Percentiles rank a stretch among this genome's conserved stretches.
phyloP scores from a whole-genome alignment of 176 grass and related monocot genomes.

The Cenchrus purpureus region DNA sequence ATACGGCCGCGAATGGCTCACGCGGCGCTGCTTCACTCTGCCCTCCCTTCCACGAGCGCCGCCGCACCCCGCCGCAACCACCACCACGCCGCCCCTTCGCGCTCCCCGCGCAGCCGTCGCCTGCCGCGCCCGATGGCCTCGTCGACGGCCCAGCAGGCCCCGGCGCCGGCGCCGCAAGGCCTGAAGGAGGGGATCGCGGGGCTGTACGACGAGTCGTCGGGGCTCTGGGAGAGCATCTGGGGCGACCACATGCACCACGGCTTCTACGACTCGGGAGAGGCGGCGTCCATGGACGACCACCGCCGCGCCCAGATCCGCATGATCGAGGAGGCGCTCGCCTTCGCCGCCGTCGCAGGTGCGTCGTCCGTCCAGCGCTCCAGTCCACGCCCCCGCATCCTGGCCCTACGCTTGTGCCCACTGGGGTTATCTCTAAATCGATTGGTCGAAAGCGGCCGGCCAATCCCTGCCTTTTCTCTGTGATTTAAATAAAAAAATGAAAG shows the following conservation, averaged over 20 bases:
- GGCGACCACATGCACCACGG: constrained; percentile 99
- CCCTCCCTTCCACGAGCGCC: not conserved
- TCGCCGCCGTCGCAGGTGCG: constrained; percentile 72
- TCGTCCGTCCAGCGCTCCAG: not conserved
- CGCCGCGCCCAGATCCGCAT: constrained; percentile 86
- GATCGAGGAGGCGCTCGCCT: constrained; percentile 90
- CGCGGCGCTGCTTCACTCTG: constrained; percentile 34
- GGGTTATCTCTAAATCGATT: not conserved
- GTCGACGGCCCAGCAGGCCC: not conserved
- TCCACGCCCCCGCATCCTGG: not conserved
- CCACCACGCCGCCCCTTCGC: not conserved
- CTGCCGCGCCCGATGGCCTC: constrained; percentile 23
- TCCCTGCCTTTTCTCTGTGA: not conserved
- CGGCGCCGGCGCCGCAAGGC: constrained; percentile 30
- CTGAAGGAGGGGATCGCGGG: constrained; percentile 95
- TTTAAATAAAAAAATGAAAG: not conserved
- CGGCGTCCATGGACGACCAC: constrained; percentile 71
- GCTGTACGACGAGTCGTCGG: constrained; percentile 93
- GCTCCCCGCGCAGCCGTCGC: not conserved
- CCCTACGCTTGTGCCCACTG: not conserved
- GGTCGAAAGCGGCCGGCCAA: not conserved
- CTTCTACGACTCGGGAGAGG: constrained; percentile 64
- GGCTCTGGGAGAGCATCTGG: constrained; percentile 88
- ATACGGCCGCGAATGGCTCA: constrained; percentile 35
- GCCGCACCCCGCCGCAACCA: not conserved